Percentiles rank a stretch among this genome's conserved stretches.
Evolutionary conservation across 306 rosid genomes (phyloP).

Genomic region (Elaeagnus macrophylla): DNA sequence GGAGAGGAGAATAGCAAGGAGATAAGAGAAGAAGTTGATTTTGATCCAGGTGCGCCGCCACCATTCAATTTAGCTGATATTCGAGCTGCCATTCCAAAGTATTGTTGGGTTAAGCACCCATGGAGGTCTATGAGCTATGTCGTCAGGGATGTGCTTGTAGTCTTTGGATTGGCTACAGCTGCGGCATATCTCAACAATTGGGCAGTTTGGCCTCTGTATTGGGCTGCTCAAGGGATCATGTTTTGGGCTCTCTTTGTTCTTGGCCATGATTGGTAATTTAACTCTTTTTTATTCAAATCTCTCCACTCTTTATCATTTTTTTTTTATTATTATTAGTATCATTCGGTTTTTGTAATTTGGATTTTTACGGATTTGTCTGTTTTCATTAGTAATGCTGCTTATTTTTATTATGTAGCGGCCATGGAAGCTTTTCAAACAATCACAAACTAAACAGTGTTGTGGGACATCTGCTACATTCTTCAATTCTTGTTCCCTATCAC

Average conservation of each 20-base stretch:
- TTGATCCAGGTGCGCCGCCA: slow-evolving; percentile 58
- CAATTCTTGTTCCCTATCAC: slow-evolving; percentile 73
- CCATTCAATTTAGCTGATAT: slow-evolving; percentile 54
- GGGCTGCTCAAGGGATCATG: slow-evolving; percentile 84
- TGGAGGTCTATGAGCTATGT: slow-evolving; percentile 75
- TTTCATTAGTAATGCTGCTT: too few relatives aligned
- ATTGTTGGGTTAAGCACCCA: slow-evolving; percentile 65
- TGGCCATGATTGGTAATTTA: slow-evolving; percentile 71
- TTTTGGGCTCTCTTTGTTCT: slow-evolving; percentile 86
- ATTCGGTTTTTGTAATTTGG: slow-evolving; percentile 10
- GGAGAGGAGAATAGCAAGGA: slow-evolving; percentile 28
- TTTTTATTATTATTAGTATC: too few relatives aligned
- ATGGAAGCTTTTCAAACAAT: slow-evolving; percentile 70
- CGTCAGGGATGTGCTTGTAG: slow-evolving; percentile 47
- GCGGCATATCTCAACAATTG: slow-evolving; percentile 55
- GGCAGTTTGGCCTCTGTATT: slow-evolving; percentile 69
- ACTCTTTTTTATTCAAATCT: background rate
- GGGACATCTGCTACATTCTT: slow-evolving; percentile 67
- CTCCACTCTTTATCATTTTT: background rate
- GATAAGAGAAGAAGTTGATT: slow-evolving; percentile 21
- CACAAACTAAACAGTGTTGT: slow-evolving; percentile 54
- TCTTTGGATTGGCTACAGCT: slow-evolving; percentile 53
- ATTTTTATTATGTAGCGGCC: slow-evolving; percentile 48
- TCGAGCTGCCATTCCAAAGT: slow-evolving; percentile 64
- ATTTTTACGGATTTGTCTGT: background rate